phyloP scores from a whole-genome alignment of 1,284 basidiomycete genomes.

The Puccinia triticina region DNA sequence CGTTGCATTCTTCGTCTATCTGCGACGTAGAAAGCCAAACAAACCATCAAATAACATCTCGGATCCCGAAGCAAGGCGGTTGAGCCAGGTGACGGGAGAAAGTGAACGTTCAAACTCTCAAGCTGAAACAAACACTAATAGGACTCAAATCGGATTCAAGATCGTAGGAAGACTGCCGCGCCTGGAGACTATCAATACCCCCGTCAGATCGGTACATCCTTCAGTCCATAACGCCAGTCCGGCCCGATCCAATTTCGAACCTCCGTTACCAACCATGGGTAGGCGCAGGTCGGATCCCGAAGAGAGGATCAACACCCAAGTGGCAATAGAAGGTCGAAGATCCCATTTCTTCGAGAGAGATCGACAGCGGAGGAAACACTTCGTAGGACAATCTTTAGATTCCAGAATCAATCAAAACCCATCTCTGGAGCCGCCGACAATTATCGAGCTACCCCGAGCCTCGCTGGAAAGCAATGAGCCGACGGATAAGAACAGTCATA shows the following conservation, averaged over 20 bases:
- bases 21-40: not conserved
- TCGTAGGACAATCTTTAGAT: not conserved
- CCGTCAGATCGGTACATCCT: slow-evolving; percentile 5
- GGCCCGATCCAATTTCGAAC: not conserved
- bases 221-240: slow-evolving; percentile 24
- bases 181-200: not conserved
- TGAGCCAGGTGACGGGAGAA: not conserved
- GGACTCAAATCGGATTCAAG: not conserved
- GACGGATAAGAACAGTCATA: not conserved
- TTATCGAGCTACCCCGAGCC: not conserved
- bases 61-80: not conserved
- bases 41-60: not conserved
- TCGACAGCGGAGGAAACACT: not conserved
- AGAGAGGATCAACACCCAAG: not conserved
- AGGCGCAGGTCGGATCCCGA: slow-evolving; percentile 2
- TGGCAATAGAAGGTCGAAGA: not conserved
- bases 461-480: not conserved
- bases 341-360: not conserved
- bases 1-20: not conserved
- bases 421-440: not conserved
- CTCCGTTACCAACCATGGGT: not conserved
- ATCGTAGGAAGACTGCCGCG: slow-evolving; percentile 7
- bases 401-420: not conserved
- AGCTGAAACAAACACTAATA: not conserved
- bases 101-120: slow-evolving; percentile 10